A percentile compares a stretch with the other conserved stretches of the same genome.
Evolutionary conservation across 257 asterid species (phyloP).

Genomic region (Datura wrightii): DNA sequence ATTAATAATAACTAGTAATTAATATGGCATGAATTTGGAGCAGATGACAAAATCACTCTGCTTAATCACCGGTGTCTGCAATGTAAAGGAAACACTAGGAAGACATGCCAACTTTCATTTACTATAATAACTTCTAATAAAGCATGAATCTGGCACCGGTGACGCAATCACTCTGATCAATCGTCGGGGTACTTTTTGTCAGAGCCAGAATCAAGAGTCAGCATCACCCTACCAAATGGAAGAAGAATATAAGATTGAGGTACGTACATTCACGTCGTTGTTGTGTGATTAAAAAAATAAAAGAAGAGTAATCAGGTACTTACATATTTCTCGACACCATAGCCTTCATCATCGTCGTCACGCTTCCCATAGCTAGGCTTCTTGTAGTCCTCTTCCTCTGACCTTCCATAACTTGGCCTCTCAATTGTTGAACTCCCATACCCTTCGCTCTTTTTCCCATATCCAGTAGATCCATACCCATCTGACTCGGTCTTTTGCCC

Average conservation of each 20-base stretch:
- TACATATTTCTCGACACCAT: slow-evolving; percentile 80
- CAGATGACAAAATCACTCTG: background rate
- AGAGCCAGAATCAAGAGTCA: background rate
- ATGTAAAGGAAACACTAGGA: slow-evolving; percentile 22
- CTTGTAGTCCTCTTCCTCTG: slow-evolving; percentile 57
- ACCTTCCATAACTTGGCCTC: slow-evolving; percentile 36
- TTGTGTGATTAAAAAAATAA: background rate
- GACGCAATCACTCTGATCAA: background rate
- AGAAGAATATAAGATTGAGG: background rate
- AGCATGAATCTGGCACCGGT: background rate
- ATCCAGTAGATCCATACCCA: slow-evolving; percentile 35
- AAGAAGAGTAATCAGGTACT: slow-evolving; percentile 32
- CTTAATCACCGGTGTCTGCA: slow-evolving; percentile 51
- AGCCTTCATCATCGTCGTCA: slow-evolving; percentile 45
- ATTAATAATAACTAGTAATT: background rate
- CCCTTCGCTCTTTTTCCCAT: slow-evolving; percentile 29
- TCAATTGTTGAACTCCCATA: slow-evolving; percentile 16
- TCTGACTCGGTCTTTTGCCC: background rate
- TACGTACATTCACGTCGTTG: too few relatives aligned
- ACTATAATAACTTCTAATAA: background rate
- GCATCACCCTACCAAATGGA: slow-evolving; percentile 42
- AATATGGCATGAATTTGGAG: slow-evolving; percentile 23
- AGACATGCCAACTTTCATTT: slow-evolving; percentile 30
- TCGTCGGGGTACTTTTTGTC: slow-evolving; percentile 44
- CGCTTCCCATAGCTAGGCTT: slow-evolving; percentile 60